These are phyloP conservation scores for Claviceps capensis DNA, from an alignment of 2,329 filamentous ascomycete species.

Conservation along the genomic window DNA sequence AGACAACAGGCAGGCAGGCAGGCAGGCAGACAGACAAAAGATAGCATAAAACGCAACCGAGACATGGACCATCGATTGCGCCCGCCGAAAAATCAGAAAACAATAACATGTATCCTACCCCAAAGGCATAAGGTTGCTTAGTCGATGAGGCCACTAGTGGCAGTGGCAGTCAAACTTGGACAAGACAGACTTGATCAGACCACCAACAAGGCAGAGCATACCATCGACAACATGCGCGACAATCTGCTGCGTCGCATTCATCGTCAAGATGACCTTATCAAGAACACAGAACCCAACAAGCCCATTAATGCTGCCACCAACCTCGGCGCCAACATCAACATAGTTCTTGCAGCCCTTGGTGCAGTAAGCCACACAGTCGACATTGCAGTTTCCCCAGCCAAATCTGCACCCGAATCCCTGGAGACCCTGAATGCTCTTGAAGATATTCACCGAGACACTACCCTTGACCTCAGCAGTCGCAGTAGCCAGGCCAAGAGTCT, in stretches of 20 bases:
- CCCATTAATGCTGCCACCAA: constrained; percentile 14
- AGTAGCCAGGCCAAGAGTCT: constrained; percentile 17
- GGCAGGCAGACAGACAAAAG: not conserved
- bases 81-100: not conserved
- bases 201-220: constrained; percentile 21
- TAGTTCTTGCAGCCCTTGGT: constrained; percentile 25
- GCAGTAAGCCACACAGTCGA: constrained; percentile 25
- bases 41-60: constrained; percentile 1
- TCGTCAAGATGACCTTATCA: constrained; percentile 16
- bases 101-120: no score
- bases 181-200: constrained; percentile 16
- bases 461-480: constrained; percentile 14
- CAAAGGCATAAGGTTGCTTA: not conserved
- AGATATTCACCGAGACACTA: constrained; percentile 12
- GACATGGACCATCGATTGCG: not conserved
- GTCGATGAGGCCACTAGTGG: constrained; percentile 8
- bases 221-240: constrained; percentile 15
- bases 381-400: constrained; percentile 19
- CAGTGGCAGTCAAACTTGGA: constrained; percentile 21
- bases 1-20: not conserved
- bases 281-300: constrained; percentile 20
- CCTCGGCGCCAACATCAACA: constrained; percentile 16
- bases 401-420: constrained; percentile 16
- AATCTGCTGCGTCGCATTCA: constrained; percentile 14
- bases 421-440: constrained; percentile 10